Evolutionary conservation across 202 grass and related monocot genomes (phyloP).

Genomic region (Hordeum pubiflorum): DNA sequence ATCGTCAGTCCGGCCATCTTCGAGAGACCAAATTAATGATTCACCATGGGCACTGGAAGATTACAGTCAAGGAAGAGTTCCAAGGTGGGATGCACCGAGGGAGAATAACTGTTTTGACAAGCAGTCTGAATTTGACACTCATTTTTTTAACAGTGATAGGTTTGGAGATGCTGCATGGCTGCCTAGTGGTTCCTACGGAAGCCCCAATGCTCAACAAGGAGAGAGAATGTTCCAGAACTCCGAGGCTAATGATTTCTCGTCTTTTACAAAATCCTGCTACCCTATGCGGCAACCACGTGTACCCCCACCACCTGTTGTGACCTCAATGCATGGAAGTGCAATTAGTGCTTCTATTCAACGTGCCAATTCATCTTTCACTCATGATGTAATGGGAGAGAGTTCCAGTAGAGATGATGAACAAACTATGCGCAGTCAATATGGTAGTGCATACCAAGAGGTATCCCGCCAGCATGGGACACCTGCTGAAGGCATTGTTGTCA

Average conservation of each 20-base stretch:
- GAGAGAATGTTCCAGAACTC: conserved; percentile 52
- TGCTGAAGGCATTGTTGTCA: conserved; percentile 33
- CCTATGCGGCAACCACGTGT: conserved; percentile 65
- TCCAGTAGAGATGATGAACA: conserved; percentile 48
- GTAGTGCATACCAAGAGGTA: conserved; percentile 47
- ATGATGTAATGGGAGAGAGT: conserved; percentile 28
- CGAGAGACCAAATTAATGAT: conserved; percentile 41
- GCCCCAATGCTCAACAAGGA: conserved; percentile 44
- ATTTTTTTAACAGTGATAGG: conserved; percentile 49
- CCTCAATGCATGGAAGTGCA: conserved; percentile 48
- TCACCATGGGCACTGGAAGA: conserved; percentile 42
- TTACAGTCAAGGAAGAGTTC: conserved; percentile 45
- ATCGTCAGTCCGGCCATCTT: conserved; percentile 39
- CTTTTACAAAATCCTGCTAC: conserved; percentile 60
- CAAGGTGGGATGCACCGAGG: conserved; percentile 51
- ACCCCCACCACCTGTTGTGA: conserved; percentile 53
- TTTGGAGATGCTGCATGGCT: conserved; percentile 65
- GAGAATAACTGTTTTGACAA: conserved; percentile 57
- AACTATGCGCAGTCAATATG: conserved; percentile 46
- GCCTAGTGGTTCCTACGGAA: conserved; percentile 50
- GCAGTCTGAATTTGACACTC: conserved; percentile 49
- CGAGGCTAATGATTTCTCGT: conserved; percentile 46
- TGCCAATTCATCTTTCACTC: conserved; percentile 40
- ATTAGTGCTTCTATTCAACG: conserved; percentile 32
- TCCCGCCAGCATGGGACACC: conserved; percentile 30